phyloP scores from a whole-genome alignment of 2,329 filamentous ascomycete genomes.

The Lasiodiplodia theobromae region DNA sequence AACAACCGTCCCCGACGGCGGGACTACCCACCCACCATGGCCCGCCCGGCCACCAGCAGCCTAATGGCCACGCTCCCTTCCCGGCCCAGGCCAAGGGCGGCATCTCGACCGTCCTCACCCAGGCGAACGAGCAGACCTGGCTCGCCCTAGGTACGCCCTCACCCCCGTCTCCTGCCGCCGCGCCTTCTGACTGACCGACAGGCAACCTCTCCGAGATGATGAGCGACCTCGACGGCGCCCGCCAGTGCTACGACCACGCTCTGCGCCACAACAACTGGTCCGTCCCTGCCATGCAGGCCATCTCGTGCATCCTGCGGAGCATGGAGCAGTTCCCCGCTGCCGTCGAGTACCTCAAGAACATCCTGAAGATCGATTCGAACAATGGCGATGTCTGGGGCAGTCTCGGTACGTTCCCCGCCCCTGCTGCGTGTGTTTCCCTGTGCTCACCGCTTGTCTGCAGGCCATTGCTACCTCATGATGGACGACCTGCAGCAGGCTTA shows the following conservation, averaged over 20 bases:
- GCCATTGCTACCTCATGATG: slow-evolving; percentile 99
- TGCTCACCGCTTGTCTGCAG: slow-evolving; percentile 53
- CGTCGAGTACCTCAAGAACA: slow-evolving; percentile 89
- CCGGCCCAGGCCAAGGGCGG: slow-evolving; percentile 60
- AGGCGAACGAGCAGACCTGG: slow-evolving; percentile 89
- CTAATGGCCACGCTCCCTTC: slow-evolving; percentile 60
- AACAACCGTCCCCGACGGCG: slow-evolving; percentile 81
- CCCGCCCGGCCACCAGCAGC: slow-evolving; percentile 68
- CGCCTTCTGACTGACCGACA: slow-evolving; percentile 49
- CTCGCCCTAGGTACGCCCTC: slow-evolving; percentile 80
- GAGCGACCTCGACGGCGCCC: slow-evolving; percentile 86
- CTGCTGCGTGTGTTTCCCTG: not conserved
- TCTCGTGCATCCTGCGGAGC: slow-evolving; percentile 87
- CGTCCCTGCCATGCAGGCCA: slow-evolving; percentile 89
- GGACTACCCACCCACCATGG: slow-evolving; percentile 72
- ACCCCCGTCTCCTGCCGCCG: not conserved
- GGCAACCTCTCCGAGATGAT: slow-evolving; percentile 87
- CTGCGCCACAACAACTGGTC: slow-evolving; percentile 88
- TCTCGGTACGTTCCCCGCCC: slow-evolving; percentile 68
- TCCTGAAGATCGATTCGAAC: slow-evolving; percentile 84
- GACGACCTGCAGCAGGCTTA: slow-evolving; percentile 97
- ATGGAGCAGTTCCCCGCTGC: slow-evolving; percentile 94
- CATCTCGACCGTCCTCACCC: slow-evolving; percentile 74
- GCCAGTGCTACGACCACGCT: slow-evolving; percentile 89
- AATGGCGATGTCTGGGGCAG: slow-evolving; percentile 98